Percentiles rank a stretch among this genome's conserved stretches.
phyloP scores from a whole-genome alignment of 768 basidiomycete genomes.

The Leccinum truebloodii region DNA sequence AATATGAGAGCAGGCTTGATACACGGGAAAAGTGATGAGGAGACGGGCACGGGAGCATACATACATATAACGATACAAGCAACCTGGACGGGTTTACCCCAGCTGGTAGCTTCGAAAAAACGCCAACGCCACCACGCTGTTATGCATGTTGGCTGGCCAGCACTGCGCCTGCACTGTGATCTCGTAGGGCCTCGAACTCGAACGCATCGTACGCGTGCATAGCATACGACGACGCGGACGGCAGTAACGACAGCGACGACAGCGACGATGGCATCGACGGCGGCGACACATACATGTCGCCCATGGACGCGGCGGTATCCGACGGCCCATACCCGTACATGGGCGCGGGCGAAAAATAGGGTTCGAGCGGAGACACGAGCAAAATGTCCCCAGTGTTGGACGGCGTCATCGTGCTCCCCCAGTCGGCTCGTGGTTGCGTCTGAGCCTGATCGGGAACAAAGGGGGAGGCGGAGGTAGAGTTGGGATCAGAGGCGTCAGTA shows the following conservation, averaged over 20 bases:
- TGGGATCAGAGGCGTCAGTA: background rate
- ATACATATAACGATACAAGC: conserved; percentile 30
- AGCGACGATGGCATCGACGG: background rate
- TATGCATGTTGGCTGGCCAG: conserved; percentile 25
- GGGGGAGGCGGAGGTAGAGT: background rate
- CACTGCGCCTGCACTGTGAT: conserved; percentile 22
- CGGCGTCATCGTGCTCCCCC: conserved; percentile 9
- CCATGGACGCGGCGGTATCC: conserved; percentile 19
- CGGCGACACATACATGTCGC: conserved; percentile 12
- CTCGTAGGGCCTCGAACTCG: conserved; percentile 35
- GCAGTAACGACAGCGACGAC: background rate
- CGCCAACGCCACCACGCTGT: background rate
- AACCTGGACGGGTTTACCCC: conserved; percentile 15
- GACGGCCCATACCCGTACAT: conserved; percentile 23
- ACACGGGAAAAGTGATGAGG: background rate
- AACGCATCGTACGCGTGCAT: conserved; percentile 32
- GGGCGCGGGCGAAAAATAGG: conserved; percentile 14
- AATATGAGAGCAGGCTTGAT: conserved; percentile 12
- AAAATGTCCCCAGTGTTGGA: conserved; percentile 10
- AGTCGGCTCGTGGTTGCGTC: conserved; percentile 7
- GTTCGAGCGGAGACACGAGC: conserved; percentile 19
- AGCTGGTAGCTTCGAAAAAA: background rate
- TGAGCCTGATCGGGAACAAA: conserved; percentile 12
- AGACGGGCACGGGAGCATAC: background rate
- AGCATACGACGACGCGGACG: conserved; percentile 11